Conservation (phyloP, 2,329 filamentous ascomycete species). For the Trichoderma koningiopsis region DNA sequence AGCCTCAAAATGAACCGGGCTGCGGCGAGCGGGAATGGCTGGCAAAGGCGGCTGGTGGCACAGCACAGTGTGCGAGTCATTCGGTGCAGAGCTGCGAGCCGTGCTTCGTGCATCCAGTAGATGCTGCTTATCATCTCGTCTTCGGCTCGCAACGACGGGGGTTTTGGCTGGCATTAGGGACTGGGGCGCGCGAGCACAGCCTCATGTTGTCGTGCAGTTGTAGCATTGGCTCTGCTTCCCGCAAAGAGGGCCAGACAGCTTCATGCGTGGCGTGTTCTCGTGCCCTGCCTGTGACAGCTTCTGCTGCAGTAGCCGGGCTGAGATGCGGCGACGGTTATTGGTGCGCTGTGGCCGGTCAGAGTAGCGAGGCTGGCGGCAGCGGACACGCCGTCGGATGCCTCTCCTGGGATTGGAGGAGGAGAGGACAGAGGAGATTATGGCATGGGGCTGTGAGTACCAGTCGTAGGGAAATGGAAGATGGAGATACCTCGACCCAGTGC, state of each 20-base stretch:
- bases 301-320: neutral
- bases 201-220: neutral
- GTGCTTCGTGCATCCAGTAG: neutral
- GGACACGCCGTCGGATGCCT: slow-evolving; percentile 6
- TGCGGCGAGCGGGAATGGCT: neutral
- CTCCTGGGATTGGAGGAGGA: neutral
- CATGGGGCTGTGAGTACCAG: neutral
- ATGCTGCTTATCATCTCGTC: neutral
- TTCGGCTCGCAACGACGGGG: neutral
- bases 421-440: neutral
- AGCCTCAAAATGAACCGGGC: slow-evolving; percentile 5
- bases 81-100: neutral
- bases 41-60: neutral
- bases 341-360: neutral
- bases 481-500: neutral
- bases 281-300: neutral
- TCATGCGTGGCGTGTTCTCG: neutral
- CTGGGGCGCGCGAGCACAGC: neutral
- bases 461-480: neutral
- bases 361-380: slow-evolving; percentile 9
- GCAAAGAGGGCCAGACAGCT: neutral
- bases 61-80: neutral
- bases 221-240: neutral
- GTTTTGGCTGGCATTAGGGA: neutral
- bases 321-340: slow-evolving; percentile 5